These are phyloP conservation scores for Chromosphaera perkinsii DNA, from an alignment of 208 protist species.

Conservation along the genomic window DNA sequence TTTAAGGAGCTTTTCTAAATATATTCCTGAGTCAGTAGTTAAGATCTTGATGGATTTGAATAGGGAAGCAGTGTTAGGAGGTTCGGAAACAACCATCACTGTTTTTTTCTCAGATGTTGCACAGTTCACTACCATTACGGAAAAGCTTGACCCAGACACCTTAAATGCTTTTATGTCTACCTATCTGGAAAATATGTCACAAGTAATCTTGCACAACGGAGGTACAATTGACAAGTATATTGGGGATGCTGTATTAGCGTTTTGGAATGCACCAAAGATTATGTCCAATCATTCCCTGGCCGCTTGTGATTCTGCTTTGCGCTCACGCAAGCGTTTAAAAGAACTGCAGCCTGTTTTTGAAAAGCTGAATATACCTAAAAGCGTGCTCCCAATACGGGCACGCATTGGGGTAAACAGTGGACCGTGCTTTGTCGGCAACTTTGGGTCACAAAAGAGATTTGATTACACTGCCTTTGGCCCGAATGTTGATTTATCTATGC, in stretches of 20 bases:
- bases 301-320: background rate
- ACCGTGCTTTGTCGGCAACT: conserved; percentile 16
- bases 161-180: background rate
- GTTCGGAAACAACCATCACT: no score
- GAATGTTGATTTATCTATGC: no score
- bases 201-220: background rate
- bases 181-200: conserved; percentile 11
- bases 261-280: conserved; percentile 14
- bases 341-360: no score
- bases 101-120: background rate
- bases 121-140: background rate
- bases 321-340: background rate
- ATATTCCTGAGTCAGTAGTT: no score
- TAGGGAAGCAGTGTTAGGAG: no score
- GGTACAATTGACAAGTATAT: conserved; percentile 24
- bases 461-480: conserved; percentile 30
- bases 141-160: background rate
- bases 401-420: conserved; percentile 23
- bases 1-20: no score
- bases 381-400: conserved; percentile 5
- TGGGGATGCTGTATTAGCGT: conserved; percentile 4
- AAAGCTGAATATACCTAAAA: no score
- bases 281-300: background rate
- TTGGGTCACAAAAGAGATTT: conserved; percentile 14
- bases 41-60: no score